Evolutionary conservation across 495 filamentous ascomycete species (phyloP), one percentile per base, ranked within the genome.

Genomic region (Xylaria telfairii): DNA sequence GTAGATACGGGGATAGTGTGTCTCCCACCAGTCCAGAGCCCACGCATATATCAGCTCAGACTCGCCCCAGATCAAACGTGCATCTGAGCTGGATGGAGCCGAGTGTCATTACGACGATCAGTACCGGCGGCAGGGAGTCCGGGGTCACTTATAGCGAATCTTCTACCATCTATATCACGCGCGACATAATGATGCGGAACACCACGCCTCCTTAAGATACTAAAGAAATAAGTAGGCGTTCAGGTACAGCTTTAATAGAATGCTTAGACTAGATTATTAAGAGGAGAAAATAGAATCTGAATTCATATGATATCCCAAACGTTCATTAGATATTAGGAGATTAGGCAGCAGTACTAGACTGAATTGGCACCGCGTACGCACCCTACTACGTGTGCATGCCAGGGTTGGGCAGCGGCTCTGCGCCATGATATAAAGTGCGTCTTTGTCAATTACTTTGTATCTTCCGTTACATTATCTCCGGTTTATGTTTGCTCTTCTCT

Each of bases 111-210:
- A 56, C 24, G 1, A 56, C 53, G 4, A 56, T 56, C 4, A 32
- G 28, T 56, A 3, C 53, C 8, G 53, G 53, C 7, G 28, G 34
- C 10, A 34, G 26, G 53, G 9, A 34, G 9, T 56, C 53, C 12
- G 10, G 53, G 9, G 53, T 6, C 13, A 1, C 53, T 17, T 19
- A 56, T 26, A 56, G 1, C 12, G 3, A 8, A 28, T 56, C 53
- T 12, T 17, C 53, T 19, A 56, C 53, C 19, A 56, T 56, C 53
- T 9, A 56, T 56, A 32, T 56, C 28, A 56, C 53, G 53, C 53
- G 53, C 13, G 26, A 56, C 53, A 56, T 56, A 34, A 56, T 28
- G 53, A 32, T 56, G 53, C 53, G 4, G 5, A 19, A 56, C 4
- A 30, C 17, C 28, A 4, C 28, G 1, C 47, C 47, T 53, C 47